Percentiles rank a stretch among this genome's conserved stretches.
Conservation (phyloP, 164 flowering plant species). For the Protea cynaroides region DNA sequence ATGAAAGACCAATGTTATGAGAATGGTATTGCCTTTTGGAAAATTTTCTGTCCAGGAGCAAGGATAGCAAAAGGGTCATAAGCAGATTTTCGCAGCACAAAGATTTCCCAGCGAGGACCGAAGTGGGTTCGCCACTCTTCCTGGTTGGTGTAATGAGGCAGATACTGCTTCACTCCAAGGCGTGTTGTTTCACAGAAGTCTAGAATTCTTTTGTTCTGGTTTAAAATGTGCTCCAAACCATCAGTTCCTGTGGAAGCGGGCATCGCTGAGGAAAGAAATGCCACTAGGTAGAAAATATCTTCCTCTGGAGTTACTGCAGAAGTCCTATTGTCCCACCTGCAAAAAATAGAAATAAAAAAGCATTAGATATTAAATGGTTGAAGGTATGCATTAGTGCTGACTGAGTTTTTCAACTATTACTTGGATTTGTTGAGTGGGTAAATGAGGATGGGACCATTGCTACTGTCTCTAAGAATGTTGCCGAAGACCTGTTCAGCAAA, state of each 20-base stretch:
- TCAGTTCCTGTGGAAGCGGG: conserved; percentile 53
- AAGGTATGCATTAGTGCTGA: neutral
- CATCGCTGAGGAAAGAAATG: conserved; percentile 68
- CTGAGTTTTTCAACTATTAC: conserved; percentile 28
- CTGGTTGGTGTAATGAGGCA: conserved; percentile 59
- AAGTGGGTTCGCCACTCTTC: conserved; percentile 80
- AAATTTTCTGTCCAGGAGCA: conserved; percentile 88
- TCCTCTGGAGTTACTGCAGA: conserved; percentile 83
- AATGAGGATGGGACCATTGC: conserved; percentile 84
- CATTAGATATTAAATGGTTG: neutral
- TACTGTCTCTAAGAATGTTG: conserved; percentile 52
- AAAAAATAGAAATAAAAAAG: conserved; percentile 5
- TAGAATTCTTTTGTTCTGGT: conserved; percentile 52
- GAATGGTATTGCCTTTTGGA: conserved; percentile 38
- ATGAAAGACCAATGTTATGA: conserved; percentile 13
- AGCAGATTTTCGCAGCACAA: conserved; percentile 49
- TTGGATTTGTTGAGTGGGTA: conserved; percentile 80
- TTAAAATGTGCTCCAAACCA: conserved; percentile 44
- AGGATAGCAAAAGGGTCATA: conserved; percentile 87
- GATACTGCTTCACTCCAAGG: conserved; percentile 69
- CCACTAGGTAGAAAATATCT: conserved; percentile 70
- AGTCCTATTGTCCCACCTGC: conserved; percentile 75
- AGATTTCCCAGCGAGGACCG: conserved; percentile 61
- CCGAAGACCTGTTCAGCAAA: conserved; percentile 77
- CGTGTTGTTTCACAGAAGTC: conserved; percentile 40